Percentiles rank a stretch among this genome's conserved stretches.
These are phyloP conservation scores for Larix sibirica DNA, from an alignment of 83 land plant genomes.

Conservation along the genomic window DNA sequence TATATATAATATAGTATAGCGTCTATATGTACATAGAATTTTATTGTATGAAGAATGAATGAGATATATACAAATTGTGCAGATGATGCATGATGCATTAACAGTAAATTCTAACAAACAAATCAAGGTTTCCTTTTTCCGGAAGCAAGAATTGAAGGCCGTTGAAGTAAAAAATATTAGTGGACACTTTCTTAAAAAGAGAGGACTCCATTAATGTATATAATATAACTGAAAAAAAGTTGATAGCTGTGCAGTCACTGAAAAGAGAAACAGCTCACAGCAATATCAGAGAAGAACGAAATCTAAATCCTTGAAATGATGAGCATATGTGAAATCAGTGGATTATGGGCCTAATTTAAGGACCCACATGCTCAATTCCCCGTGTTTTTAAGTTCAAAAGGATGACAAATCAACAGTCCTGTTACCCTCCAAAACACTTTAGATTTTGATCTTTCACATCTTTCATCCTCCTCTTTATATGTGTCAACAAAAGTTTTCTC, in stretches of 20 bases:
- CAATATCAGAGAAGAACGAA: background rate
- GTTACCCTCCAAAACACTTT: conserved; percentile 4
- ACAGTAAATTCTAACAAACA: background rate
- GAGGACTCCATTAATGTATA: background rate
- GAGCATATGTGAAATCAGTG: conserved; percentile 1
- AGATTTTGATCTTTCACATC: conserved; percentile 1
- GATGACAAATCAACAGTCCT: background rate
- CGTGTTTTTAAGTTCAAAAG: background rate
- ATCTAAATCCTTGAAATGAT: conserved; percentile 5
- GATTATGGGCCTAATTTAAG: background rate
- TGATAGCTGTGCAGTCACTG: background rate
- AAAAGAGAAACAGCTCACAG: background rate
- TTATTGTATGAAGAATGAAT: too few relatives aligned
- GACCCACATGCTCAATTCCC: conserved; percentile 7
- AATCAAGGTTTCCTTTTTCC: conserved; percentile 1
- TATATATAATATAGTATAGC: too few relatives aligned
- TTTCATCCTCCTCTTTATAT: background rate
- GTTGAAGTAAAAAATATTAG: background rate
- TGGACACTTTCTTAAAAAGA: background rate
- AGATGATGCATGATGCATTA: too few relatives aligned
- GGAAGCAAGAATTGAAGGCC: background rate
- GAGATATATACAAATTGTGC: too few relatives aligned
- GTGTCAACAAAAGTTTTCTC: background rate
- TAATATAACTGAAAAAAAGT: background rate
- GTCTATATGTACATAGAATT: too few relatives aligned